Percentiles rank a stretch among this genome's conserved stretches.
Conservation (phyloP, 2,329 filamentous ascomycete genomes). For the Talaromyces islandicus region DNA sequence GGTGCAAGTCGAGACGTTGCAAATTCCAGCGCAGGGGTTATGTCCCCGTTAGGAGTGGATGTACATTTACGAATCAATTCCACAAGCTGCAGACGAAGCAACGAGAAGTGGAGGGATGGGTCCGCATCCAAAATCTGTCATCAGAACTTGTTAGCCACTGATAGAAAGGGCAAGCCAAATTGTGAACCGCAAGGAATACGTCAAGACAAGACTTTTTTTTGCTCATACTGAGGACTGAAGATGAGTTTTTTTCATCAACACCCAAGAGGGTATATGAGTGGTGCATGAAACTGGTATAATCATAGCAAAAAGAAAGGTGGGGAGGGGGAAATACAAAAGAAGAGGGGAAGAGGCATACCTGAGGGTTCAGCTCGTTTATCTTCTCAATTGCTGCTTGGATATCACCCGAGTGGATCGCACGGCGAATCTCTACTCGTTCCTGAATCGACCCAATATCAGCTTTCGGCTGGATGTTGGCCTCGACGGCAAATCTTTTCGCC, state of each 20-base stretch:
- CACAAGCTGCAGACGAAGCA: slow-evolving; percentile 85
- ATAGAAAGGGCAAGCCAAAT: slow-evolving; percentile 4
- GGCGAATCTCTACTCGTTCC: slow-evolving; percentile 74
- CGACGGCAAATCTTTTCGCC: slow-evolving; percentile 85
- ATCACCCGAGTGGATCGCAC: slow-evolving; percentile 76
- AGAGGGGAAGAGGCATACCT: slow-evolving; percentile 57
- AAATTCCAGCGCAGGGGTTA: slow-evolving; percentile 75
- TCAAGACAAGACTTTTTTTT: slow-evolving; percentile 22
- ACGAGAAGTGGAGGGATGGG: slow-evolving; percentile 76
- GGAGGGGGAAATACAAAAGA: slow-evolving; percentile 15
- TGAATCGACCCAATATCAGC: slow-evolving; percentile 68
- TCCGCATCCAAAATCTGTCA: slow-evolving; percentile 78
- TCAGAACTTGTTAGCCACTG: not conserved
- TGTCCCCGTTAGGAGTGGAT: slow-evolving; percentile 61
- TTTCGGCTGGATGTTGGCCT: slow-evolving; percentile 77
- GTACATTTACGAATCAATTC: slow-evolving; percentile 82
- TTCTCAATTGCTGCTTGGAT: slow-evolving; percentile 80
- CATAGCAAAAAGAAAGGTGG: slow-evolving; percentile 55
- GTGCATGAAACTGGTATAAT: slow-evolving; percentile 99
- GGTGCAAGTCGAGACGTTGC: slow-evolving; percentile 83
- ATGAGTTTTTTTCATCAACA: slow-evolving; percentile 77
- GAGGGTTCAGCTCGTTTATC: slow-evolving; percentile 82
- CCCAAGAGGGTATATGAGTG: slow-evolving; percentile 90
- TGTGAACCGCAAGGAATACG: not conserved
- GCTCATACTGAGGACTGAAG: slow-evolving; percentile 88